Percentiles rank a stretch among this genome's conserved stretches.
phyloP scores from a whole-genome alignment of 1,284 basidiomycete species.

The Butyriboletus appendiculatus region DNA sequence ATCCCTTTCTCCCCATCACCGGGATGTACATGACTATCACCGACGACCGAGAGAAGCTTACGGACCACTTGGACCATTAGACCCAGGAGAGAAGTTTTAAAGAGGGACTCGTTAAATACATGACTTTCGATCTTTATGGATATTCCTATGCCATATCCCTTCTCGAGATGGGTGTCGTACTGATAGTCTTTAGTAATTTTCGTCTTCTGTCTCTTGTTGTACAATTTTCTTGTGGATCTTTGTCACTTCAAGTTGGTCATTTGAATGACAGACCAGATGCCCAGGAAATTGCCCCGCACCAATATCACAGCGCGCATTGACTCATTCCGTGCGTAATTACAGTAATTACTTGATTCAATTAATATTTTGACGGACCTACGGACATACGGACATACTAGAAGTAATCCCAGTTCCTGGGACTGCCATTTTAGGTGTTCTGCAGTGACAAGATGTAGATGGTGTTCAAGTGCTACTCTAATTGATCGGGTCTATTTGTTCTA shows the following conservation, averaged over 20 bases:
- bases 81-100: conserved; percentile 50
- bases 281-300: not conserved
- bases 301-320: no score
- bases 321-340: no score
- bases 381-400: no score
- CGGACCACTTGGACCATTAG: conserved; percentile 77
- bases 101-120: conserved; percentile 3
- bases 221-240: conserved; percentile 10
- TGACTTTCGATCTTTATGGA: conserved; percentile 9
- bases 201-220: conserved; percentile 18
- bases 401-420: not conserved
- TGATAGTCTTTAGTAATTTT: conserved; percentile 4
- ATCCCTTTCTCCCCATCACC: conserved; percentile 40
- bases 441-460: not conserved
- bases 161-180: not conserved
- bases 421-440: not conserved
- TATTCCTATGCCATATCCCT: conserved; percentile 7
- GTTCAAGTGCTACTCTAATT: not conserved
- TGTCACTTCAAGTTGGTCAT: not conserved
- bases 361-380: no score
- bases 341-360: no score
- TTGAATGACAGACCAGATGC: conserved; percentile 1
- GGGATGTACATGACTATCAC: conserved; percentile 42
- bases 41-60: conserved; percentile 53
- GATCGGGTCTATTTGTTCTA: conserved; percentile 19